Conservation (phyloP, 2,329 filamentous ascomycete genomes). For the Blastomyces emzantsi region DNA sequence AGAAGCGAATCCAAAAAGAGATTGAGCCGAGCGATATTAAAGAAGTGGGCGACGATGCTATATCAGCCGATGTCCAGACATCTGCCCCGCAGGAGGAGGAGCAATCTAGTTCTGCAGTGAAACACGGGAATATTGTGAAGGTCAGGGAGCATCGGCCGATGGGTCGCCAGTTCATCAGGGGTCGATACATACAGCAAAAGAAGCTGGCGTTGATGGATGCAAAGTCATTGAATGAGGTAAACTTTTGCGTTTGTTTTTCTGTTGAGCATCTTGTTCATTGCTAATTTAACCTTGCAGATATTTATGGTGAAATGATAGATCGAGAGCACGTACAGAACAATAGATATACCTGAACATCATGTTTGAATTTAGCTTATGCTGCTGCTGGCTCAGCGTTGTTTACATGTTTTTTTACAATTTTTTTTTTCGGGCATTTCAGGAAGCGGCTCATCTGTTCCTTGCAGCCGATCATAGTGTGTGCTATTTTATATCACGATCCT, state of each 20-base stretch:
- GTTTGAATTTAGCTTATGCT: too few relatives aligned
- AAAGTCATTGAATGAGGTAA: conserved; percentile 76
- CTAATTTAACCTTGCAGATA: conserved; percentile 21
- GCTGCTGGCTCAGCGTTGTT: neutral
- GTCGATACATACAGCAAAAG: conserved; percentile 83
- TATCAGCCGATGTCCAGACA: neutral
- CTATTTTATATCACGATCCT: neutral
- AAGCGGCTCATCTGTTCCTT: neutral
- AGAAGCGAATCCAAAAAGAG: conserved; percentile 25
- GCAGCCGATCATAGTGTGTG: neutral
- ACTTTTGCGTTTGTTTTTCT: conserved; percentile 17
- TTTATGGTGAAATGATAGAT: conserved; percentile 25
- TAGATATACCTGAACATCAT: too few relatives aligned
- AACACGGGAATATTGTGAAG: conserved; percentile 41
- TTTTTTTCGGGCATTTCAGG: neutral
- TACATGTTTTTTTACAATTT: neutral
- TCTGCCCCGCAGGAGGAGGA: conserved; percentile 23
- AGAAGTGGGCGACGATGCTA: conserved; percentile 18
- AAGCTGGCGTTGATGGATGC: conserved; percentile 71
- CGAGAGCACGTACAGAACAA: neutral
- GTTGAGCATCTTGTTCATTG: conserved; percentile 4
- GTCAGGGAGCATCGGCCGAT: conserved; percentile 36
- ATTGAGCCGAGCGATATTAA: conserved; percentile 18
- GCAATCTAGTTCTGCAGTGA: conserved; percentile 35
- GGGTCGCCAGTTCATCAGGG: conserved; percentile 63